Evolutionary conservation across 2,329 filamentous ascomycete species (phyloP).

Genomic region (Curvularia sp.): DNA sequence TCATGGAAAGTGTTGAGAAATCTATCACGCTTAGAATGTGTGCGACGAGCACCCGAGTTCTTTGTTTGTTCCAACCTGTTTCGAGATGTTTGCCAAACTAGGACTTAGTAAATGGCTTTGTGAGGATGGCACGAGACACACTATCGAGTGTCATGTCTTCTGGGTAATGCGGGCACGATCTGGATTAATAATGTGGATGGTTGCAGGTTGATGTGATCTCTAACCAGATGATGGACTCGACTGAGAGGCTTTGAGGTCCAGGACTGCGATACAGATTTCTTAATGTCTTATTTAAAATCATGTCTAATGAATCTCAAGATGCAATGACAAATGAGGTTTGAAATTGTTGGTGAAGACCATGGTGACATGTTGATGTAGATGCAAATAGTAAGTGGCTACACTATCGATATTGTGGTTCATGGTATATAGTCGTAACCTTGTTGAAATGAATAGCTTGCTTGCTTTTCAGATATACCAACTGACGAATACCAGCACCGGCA

Average conservation of each 20-base stretch:
- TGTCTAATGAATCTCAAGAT: background rate
- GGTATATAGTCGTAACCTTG: background rate
- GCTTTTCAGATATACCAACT: too few species aligned
- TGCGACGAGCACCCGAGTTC: constrained; percentile 5
- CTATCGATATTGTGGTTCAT: too few species aligned
- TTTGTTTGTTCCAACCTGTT: constrained; percentile 25
- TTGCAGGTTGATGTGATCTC: constrained; percentile 28
- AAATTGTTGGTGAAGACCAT: background rate
- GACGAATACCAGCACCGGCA: background rate
- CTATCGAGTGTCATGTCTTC: constrained; percentile 18
- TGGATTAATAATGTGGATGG: constrained; percentile 25
- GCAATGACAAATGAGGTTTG: background rate
- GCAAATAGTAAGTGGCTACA: too few species aligned
- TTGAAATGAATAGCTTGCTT: background rate
- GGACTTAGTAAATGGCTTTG: constrained; percentile 18
- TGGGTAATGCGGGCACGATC: constrained; percentile 19
- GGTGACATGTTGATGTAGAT: background rate
- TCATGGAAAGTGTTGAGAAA: constrained; percentile 11
- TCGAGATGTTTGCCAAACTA: constrained; percentile 24
- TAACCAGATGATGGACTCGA: constrained; percentile 27
- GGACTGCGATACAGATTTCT: constrained; percentile 17
- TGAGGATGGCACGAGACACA: constrained; percentile 13
- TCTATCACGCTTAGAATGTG: constrained; percentile 9
- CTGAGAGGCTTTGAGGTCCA: constrained; percentile 10
- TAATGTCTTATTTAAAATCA: constrained; percentile 1